A percentile compares a stretch with the other conserved stretches of the same genome.
Evolutionary conservation across 2,329 filamentous ascomycete genomes (phyloP).

Genomic region (Nemania abortiva): DNA sequence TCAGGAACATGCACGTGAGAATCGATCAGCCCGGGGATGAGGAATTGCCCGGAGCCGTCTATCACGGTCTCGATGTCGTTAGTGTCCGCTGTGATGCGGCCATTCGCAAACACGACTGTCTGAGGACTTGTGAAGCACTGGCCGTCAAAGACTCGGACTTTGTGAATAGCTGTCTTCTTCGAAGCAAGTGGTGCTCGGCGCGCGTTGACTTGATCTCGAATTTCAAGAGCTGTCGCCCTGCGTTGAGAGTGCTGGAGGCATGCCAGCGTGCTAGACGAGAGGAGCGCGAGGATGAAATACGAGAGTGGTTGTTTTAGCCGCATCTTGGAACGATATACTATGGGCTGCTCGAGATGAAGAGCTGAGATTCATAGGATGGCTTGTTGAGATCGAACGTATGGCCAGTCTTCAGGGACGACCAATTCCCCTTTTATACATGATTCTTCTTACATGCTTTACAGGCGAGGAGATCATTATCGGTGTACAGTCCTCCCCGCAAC

Average conservation of each 20-base stretch:
- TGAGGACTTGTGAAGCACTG: conserved; percentile 33
- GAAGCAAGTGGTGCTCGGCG: conserved; percentile 12
- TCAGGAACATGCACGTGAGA: conserved; percentile 47
- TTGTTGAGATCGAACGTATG: background rate
- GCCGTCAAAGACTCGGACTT: conserved; percentile 43
- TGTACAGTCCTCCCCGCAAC: background rate
- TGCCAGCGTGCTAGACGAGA: conserved; percentile 11
- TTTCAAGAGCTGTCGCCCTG: conserved; percentile 17
- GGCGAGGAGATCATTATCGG: background rate
- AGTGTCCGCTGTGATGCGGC: conserved; percentile 35
- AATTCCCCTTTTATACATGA: conserved; percentile 10
- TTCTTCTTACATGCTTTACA: background rate
- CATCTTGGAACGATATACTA: conserved; percentile 16
- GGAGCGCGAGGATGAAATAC: background rate
- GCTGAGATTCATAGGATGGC: background rate
- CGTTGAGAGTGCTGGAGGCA: conserved; percentile 16
- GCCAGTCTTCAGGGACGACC: background rate
- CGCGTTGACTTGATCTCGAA: conserved; percentile 4
- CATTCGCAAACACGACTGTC: conserved; percentile 38
- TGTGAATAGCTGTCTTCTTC: conserved; percentile 38
- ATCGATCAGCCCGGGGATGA: conserved; percentile 51
- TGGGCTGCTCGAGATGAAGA: background rate
- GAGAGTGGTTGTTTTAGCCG: conserved; percentile 3
- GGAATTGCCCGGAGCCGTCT: conserved; percentile 45
- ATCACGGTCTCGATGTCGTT: conserved; percentile 34